Evolutionary conservation across 2,329 filamentous ascomycete genomes (phyloP), one percentile per base, ranked within the genome.

Genomic region (Monilinia laxa): DNA sequence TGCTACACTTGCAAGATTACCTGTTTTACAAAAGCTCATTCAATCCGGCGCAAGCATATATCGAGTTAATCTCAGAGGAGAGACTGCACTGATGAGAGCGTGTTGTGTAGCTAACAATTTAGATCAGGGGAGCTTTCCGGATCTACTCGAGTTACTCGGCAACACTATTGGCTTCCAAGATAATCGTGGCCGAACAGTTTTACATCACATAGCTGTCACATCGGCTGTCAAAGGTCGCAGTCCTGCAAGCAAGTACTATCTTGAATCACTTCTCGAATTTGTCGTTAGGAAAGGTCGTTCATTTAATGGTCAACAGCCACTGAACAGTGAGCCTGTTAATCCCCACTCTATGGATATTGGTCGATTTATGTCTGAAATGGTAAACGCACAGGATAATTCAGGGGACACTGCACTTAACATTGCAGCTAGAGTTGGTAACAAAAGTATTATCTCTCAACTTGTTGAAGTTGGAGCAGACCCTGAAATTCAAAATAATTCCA

Each of bases 321-420:
- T 75, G 54, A 70, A 55, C 58, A 78, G 68, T 53, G 70, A 68
- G 23, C 66, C 68, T n/a, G 62, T 70, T 18, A 56, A 71, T 9
- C 64, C 69, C 18, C 70, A 72, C 49, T 71, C 74, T 14, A 96
- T 98, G 79, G 92, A 90, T 31, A 84, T 99, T 64, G 93, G 92
- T 40, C 88, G 92, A 49, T 99, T 99, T 79, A 96, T 99, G 86
- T 92, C 90, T 59, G 93, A 98, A 76, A 96, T 99, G 77, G 94
- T 99, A 68, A 98, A 99, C 74, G 90, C 93, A 0, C 91, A 94
- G 73, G 95, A 99, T 78, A 93, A 93, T 74, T 90, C 91, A 45
- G 95, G 95, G 0, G 96, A 99, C 75, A 99, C 95, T 0, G 95
- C 95, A 0, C 82, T 99, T 25, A 97, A 97, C 72, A 89, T 98